Conservation (phyloP, 805 yeast species). For the Clavispora phyllophila region DNA sequence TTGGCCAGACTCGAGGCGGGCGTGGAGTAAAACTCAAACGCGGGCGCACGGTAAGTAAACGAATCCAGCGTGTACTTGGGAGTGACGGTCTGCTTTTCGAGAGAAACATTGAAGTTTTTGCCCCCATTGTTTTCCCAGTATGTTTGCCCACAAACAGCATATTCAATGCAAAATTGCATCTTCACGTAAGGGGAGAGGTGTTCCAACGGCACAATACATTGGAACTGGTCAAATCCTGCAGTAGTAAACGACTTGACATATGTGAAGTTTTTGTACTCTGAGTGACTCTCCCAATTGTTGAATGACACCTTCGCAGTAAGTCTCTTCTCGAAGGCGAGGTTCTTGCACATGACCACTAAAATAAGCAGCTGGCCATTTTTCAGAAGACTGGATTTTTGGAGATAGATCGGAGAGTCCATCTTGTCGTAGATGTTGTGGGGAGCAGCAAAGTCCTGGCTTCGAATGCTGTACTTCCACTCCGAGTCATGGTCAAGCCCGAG, state of each 20-base stretch:
- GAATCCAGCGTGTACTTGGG: slow-evolving; percentile 3
- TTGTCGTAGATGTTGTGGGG: slow-evolving; percentile 15
- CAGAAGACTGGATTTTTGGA: slow-evolving; percentile 34
- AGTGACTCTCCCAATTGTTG: slow-evolving; percentile 43
- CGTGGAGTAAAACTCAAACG: slow-evolving; percentile 1
- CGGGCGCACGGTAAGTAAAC: slow-evolving; percentile 11
- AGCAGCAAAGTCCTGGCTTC: slow-evolving; percentile 9
- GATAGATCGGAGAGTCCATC: slow-evolving; percentile 20
- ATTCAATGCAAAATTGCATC: slow-evolving; percentile 32
- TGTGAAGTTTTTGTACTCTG: slow-evolving; percentile 18
- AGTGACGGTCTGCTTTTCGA: slow-evolving; percentile 9
- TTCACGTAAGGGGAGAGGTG: slow-evolving; percentile 27
- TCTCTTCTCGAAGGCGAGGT: slow-evolving; percentile 33
- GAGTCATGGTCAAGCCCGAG: slow-evolving; percentile 11
- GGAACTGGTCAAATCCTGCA: slow-evolving; percentile 41
- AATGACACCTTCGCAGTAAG: slow-evolving; percentile 42
- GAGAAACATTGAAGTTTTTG: slow-evolving; percentile 32
- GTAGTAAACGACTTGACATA: slow-evolving; percentile 19
- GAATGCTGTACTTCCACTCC: slow-evolving; percentile 12
- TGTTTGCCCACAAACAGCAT: slow-evolving; percentile 21
- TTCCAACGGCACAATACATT: slow-evolving; percentile 43
- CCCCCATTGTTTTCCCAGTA: slow-evolving; percentile 38
- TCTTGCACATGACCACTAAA: slow-evolving; percentile 28
- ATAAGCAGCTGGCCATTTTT: slow-evolving; percentile 17
- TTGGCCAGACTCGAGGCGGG: neutral